Evolutionary conservation across 2,329 filamentous ascomycete genomes (phyloP).

Genomic region (Drechslerella coelobrocha): DNA sequence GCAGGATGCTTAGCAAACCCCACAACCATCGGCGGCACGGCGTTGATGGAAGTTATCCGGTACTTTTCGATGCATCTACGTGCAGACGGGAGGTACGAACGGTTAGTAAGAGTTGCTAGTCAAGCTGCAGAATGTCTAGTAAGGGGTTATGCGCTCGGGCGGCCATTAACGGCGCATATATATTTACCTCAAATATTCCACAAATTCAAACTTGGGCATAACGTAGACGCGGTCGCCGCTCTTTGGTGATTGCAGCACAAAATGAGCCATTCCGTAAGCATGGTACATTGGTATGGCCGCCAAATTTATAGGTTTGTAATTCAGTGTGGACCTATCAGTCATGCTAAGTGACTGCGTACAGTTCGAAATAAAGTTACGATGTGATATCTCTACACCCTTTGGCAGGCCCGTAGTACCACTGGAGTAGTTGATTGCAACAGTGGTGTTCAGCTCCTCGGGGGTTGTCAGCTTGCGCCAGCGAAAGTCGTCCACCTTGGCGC

Average conservation of each 20-base stretch:
- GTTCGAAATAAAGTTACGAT: slow-evolving; percentile 77
- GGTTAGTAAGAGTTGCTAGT: too few relatives aligned
- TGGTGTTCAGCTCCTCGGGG: slow-evolving; percentile 63
- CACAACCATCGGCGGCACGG: slow-evolving; percentile 79
- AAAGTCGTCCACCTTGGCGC: slow-evolving; percentile 67
- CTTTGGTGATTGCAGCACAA: slow-evolving; percentile 67
- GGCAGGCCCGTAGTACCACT: slow-evolving; percentile 80
- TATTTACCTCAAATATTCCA: slow-evolving; percentile 68
- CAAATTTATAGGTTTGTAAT: slow-evolving; percentile 54
- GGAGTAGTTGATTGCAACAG: slow-evolving; percentile 78
- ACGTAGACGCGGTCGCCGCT: slow-evolving; percentile 73
- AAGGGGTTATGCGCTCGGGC: too few relatives aligned
- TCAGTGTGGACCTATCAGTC: slow-evolving; percentile 57
- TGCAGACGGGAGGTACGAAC: not conserved
- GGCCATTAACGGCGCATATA: not conserved
- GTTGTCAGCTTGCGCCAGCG: slow-evolving; percentile 67
- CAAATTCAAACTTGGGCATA: slow-evolving; percentile 79
- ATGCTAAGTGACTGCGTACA: slow-evolving; percentile 67
- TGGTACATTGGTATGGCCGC: slow-evolving; percentile 76
- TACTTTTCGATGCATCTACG: slow-evolving; percentile 69
- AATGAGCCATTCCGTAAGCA: slow-evolving; percentile 72
- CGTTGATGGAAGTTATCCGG: slow-evolving; percentile 70
- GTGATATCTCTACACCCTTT: slow-evolving; percentile 84
- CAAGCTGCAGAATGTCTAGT: too few relatives aligned
- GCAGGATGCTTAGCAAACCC: slow-evolving; percentile 74